Evolutionary conservation across 129 eudicot species (phyloP), one percentile per base, ranked within the genome.

Genomic region (Tagetes erecta): DNA sequence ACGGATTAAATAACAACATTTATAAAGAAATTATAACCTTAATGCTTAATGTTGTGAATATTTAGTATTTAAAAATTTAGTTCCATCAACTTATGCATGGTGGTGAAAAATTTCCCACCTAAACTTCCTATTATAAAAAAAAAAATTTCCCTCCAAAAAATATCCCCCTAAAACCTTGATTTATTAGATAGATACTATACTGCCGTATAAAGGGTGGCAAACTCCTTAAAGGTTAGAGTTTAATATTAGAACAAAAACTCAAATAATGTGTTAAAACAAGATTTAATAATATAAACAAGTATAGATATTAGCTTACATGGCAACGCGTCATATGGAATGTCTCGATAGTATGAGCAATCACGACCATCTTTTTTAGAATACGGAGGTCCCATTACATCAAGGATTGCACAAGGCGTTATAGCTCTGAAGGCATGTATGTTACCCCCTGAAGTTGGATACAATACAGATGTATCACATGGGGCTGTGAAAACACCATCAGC

Each of bases 351-450:
- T 6, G 93, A 74, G 69, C 96, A 83, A 39, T 93, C 92, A 4
- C 96, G 90, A 3, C 89, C 98, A 10, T 93, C 96, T 13, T 83
- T 84, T 72, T 83, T 75, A 34, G 91, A 86, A 77, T 94, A 94
- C 0, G 98, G 98, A 49, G 98, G 98, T 36, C 98, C 98, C 40
- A 90, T 46, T 30, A 94, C 98, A 80, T 94, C 98, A n/a, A 94
- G 91, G 14, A 94, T 77, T 1, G 91, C 97, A 83, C 98, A 90
- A 1, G 98, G 96, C 35, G 92, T 86, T 71, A 94, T 76, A 11
- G 98, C 98, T 33, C 46, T 86, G 68, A 90, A 94, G 52, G 84
- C 86, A 52, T 94, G 98, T 55, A 94, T 88, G 74, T 94, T 94
- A 58, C 98, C 98, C 44, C 98, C 98, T 20, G 93, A 78, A 39